These are phyloP conservation scores for Diaporthe amygdali DNA, from an alignment of 2,329 filamentous ascomycete genomes.

Conservation along the genomic window DNA sequence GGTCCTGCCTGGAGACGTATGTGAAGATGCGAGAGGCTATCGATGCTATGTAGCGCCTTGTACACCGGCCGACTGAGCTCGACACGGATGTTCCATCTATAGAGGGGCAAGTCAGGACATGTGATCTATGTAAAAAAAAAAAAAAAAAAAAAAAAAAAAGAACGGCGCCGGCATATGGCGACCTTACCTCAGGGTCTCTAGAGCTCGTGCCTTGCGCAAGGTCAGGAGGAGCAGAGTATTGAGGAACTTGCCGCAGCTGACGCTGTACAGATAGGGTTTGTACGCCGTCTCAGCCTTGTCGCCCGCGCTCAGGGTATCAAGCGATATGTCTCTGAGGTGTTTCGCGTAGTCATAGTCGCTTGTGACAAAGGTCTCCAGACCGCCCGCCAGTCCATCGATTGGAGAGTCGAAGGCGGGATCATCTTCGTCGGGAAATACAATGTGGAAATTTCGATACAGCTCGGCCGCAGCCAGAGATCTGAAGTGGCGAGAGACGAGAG, in stretches of 20 bases:
- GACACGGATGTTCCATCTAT: constrained; percentile 68
- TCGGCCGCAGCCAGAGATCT: constrained; percentile 62
- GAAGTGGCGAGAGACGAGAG: constrained; percentile 63
- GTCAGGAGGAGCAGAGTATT: constrained; percentile 64
- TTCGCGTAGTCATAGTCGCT: constrained; percentile 69
- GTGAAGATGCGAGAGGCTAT: constrained; percentile 57
- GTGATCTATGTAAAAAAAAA: background rate
- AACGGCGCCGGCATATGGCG: background rate
- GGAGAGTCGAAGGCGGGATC: constrained; percentile 55
- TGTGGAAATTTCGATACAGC: constrained; percentile 65
- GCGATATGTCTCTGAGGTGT: constrained; percentile 59
- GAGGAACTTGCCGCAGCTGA: constrained; percentile 67
- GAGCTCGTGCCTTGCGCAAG: constrained; percentile 56
- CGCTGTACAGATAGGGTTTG: constrained; percentile 57
- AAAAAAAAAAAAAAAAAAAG: background rate
- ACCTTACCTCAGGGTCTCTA: constrained; percentile 63
- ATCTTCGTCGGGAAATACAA: constrained; percentile 66
- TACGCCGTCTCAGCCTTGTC: constrained; percentile 59
- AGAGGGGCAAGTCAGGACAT: constrained; percentile 8
- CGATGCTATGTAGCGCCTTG: constrained; percentile 58
- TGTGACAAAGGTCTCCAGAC: constrained; percentile 65
- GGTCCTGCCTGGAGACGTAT: constrained; percentile 63
- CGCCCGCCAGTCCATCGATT: constrained; percentile 62
- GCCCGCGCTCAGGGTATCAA: constrained; percentile 61
- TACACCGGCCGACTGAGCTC: constrained; percentile 66